Evolutionary conservation across 2,329 filamentous ascomycete species (phyloP).

Genomic region (Apiospora phragmitis): DNA sequence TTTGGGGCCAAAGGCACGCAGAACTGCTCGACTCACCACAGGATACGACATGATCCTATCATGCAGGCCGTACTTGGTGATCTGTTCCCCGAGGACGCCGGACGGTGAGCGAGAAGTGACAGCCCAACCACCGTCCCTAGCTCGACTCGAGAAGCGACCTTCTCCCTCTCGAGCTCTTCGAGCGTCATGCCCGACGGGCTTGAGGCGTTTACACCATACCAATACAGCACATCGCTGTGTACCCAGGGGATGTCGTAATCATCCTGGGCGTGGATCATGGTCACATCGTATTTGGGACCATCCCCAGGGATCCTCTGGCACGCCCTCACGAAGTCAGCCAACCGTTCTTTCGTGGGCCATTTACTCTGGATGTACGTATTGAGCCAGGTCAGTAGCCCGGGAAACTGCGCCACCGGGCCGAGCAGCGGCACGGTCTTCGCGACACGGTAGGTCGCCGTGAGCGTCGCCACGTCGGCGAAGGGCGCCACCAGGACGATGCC

Average conservation of each 20-base stretch:
- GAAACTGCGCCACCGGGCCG: conserved; percentile 49
- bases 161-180: conserved; percentile 37
- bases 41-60: conserved; percentile 61
- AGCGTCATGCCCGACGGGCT: conserved; percentile 35
- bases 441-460: conserved; percentile 59
- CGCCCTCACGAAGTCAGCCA: conserved; percentile 45
- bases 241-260: conserved; percentile 51
- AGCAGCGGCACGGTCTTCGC: conserved; percentile 56
- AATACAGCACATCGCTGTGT: conserved; percentile 52
- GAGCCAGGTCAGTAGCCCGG: conserved; percentile 45
- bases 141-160: conserved; percentile 20
- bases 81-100: conserved; percentile 54
- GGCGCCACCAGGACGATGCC: conserved; percentile 58
- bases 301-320: conserved; percentile 30
- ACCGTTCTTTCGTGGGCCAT: conserved; percentile 51
- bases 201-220: conserved; percentile 55
- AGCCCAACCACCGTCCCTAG: conserved; percentile 51
- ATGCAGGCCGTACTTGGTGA: conserved; percentile 56
- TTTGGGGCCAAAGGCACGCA: conserved; percentile 39
- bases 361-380: conserved; percentile 48
- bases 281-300: conserved; percentile 41
- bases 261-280: conserved; percentile 52
- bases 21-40: conserved; percentile 51
- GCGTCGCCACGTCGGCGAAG: conserved; percentile 53
- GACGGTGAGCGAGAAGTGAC: conserved; percentile 46